phyloP scores from a whole-genome alignment of 257 asterid genomes.

The Solanum etuberosum region DNA sequence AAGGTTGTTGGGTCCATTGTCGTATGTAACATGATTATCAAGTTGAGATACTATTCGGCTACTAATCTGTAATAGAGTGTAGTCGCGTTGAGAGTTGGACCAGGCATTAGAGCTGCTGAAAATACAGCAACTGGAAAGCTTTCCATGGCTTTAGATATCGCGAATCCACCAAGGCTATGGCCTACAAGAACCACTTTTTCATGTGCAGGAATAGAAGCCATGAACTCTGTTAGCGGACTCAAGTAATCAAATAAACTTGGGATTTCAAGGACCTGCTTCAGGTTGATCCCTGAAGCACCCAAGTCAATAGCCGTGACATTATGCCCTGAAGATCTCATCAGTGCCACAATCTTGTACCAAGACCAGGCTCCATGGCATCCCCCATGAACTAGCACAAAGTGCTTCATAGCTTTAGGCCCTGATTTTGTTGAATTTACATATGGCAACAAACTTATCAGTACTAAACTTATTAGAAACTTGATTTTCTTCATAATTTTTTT shows the following conservation, averaged over 20 bases:
- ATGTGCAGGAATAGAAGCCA: slow-evolving; percentile 11
- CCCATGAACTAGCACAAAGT: slow-evolving; percentile 29
- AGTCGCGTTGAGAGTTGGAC: background rate
- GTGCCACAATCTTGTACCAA: slow-evolving; percentile 18
- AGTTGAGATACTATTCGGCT: background rate
- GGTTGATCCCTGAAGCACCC: slow-evolving; percentile 25
- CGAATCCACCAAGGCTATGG: slow-evolving; percentile 21
- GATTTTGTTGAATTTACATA: background rate
- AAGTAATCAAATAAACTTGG: slow-evolving; percentile 8
- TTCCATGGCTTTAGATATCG: slow-evolving; percentile 24
- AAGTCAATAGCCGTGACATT: slow-evolving; percentile 23
- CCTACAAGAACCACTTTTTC: slow-evolving; percentile 21
- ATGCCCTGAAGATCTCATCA: slow-evolving; percentile 16
- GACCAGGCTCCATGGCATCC: slow-evolving; percentile 28
- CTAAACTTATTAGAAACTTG: background rate
- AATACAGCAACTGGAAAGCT: slow-evolving; percentile 19
- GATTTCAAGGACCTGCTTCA: background rate
- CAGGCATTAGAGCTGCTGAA: slow-evolving; percentile 16
- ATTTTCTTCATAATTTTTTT: background rate
- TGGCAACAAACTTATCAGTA: background rate
- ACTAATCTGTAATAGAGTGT: background rate
- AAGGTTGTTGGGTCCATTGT: slow-evolving; percentile 8
- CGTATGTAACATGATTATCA: background rate
- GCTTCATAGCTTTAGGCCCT: background rate
- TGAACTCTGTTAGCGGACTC: slow-evolving; percentile 14